Evolutionary conservation across 1,284 basidiomycete genomes (phyloP), one percentile per base, ranked within the genome.

Genomic region (Takashimella koratensis): DNA sequence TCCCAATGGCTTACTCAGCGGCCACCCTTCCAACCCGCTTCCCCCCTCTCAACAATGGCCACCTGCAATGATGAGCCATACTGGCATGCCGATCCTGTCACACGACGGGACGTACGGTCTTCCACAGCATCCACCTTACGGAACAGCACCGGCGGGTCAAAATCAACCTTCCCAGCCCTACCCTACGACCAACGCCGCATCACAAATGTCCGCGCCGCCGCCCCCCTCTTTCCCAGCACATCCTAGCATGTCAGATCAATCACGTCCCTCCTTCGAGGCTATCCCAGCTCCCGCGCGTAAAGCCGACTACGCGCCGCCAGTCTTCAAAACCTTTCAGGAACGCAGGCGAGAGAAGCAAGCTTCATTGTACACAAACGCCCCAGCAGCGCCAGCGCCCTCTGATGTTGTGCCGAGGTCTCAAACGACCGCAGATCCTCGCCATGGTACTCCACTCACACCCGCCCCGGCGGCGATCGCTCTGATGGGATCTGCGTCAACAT

Each of bases 271-370:
- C 10, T 2, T 51, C 24, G 46, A 57, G 23, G 51, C 64, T 22
- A 60, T 66, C n/a, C 64, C 64, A 4, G 52, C 58, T 2, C 69
- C 71, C 1, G 52, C 56, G 19, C 63, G 56, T 3, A 68, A 63
- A 49, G 60, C 57, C 5, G 60, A 58, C 1, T 75, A 75, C 52
- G 67, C 63, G 11, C 53, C 70, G 3, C 74, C 74, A 1, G 64
- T 68, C 10, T 72, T 76, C 51, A 65, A 67, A 54, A 74, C 74
- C 2, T 76, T 74, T 49, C 70, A 73, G 54, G 70, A 74, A 21
- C 60, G 71, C 22, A 69, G 66, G 54, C 54, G 67, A 25, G 72
- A 67, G 26, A 70, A 69, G 41, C 70, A 74, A 43, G 43, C 56
- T 27, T 65, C 64, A 2, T 27, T 67, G 24, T 44, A 54, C 21